These are phyloP conservation scores for Malus hybrid DNA, from an alignment of 331 rosid species.

Conservation along the genomic window DNA sequence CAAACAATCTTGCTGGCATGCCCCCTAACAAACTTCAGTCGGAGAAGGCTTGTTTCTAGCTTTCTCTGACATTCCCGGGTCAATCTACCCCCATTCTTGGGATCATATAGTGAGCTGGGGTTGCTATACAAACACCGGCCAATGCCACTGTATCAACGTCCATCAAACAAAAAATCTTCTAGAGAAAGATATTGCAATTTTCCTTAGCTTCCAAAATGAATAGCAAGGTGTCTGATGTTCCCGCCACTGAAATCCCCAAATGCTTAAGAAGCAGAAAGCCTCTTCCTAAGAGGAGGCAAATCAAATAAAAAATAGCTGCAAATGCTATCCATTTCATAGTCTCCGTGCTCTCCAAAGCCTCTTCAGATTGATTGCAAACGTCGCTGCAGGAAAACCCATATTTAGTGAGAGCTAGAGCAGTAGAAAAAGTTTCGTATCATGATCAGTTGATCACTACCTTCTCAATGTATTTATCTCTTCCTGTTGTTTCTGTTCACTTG, in stretches of 20 bases:
- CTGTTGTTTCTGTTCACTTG: too few relatives aligned
- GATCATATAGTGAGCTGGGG: neutral
- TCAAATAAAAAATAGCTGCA: slow-evolving; percentile 49
- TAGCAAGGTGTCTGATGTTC: slow-evolving; percentile 29
- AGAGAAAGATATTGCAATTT: neutral
- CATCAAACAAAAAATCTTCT: neutral
- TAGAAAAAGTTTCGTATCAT: neutral
- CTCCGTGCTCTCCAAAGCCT: slow-evolving; percentile 42
- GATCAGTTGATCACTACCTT: too few relatives aligned
- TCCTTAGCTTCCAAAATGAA: slow-evolving; percentile 23
- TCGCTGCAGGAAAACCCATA: slow-evolving; percentile 14
- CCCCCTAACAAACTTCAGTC: slow-evolving; percentile 20
- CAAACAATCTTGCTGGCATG: slow-evolving; percentile 40
- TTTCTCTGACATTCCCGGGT: neutral
- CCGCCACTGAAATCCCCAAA: slow-evolving; percentile 20
- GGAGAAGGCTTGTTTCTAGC: slow-evolving; percentile 8
- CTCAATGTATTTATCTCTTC: too few relatives aligned
- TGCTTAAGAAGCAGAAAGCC: slow-evolving; percentile 29
- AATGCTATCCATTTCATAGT: slow-evolving; percentile 50
- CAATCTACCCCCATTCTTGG: neutral
- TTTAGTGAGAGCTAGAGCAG: neutral
- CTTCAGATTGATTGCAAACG: slow-evolving; percentile 23
- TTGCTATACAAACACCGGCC: slow-evolving; percentile 28
- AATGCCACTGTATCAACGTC: neutral
- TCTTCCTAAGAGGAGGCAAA: slow-evolving; percentile 68